Evolutionary conservation across 495 filamentous ascomycete genomes (phyloP), one percentile per base, ranked within the genome.

Genomic region (Pyronema domesticum): DNA sequence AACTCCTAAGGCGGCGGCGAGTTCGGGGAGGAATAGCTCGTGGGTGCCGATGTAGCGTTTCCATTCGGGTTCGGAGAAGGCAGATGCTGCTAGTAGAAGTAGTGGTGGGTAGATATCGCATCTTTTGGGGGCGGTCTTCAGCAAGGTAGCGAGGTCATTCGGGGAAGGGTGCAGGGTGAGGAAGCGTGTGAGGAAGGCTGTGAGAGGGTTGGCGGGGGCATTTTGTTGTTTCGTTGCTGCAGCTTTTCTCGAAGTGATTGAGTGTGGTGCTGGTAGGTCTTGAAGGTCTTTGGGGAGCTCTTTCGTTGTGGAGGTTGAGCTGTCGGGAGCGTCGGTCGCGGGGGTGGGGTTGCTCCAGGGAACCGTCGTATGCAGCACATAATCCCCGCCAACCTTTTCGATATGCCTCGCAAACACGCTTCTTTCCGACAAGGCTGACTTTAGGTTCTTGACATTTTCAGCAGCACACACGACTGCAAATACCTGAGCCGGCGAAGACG

Each of bases 51-150:
- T 55, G 48, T 59, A 55, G 36, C 37, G 1, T 3, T 9, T 19
- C 63, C 63, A 62, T 1, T 18, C 15, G 7, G 34, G 39, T 44
- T 19, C 8, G 42, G 52, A 13, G 53, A 62, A 62, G 45, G 55
- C n/a, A 33, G 35, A 35, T 18, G 58, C 11, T 18, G 58, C 56
- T 50, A 61, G 55, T 35, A 58, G 51, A 10, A 46, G 51, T 17
- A 62, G 51, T 13, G 56, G 59, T 8, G 60, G 58, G 57, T 57
- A 65, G 33, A 54, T 37, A 3, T 52, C 51, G 46, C 55, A 63
- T 62, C 73, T 62, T 64, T 55, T 56, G 3, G 63, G 63, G 3
- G 59, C 44, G 3, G 58, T 56, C 3, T 53, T 7, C 48, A 57
- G 55, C 50, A 58, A 61, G 23, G 23, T 30, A 30, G 23, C 23